Base-by-base conservation (phyloP, 306 rosid species). In the Lablab purpureus region DNA sequence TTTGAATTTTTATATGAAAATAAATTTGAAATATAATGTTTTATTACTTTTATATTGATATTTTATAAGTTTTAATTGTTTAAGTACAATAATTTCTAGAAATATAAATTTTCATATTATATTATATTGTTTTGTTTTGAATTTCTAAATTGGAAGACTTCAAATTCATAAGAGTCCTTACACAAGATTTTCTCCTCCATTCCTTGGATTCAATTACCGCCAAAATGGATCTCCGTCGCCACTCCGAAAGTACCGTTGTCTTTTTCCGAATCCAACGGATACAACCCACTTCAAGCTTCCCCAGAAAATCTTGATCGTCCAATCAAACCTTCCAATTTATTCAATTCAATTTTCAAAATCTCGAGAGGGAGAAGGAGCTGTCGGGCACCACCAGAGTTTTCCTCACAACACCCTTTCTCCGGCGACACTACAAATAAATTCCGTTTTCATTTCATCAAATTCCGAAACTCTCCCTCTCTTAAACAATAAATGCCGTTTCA, bases 291-390 rank as follows among this genome's bases (percentile, higher is more conserved):
- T 14, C 36, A 13, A 46, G 7, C 15, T 58, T 66, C 73, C 7
- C 18, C 18, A 7, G 0, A 17, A 15, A 67, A 83, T 90, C 84
- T 0, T 54, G 12, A 17, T 78, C 71, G 85, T 81, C 17, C 12
- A 77, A 69, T 4, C 1, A 36, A 73, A 56, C 3, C 11, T 45
- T 84, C 73, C 62, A 63, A 71, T 75, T 82, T 69, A 65, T 56
- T 73, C 83, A 81, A 85, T 90, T 82, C 81, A 86, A 84, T 86
- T 88, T 89, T 87, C 90, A 87, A 92, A 89, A 84, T 64, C 70
- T 81, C 70, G 76, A 81, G 85, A 25, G 85, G 72, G 80, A 72
- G 85, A 77, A 72, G 69, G 82, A 80, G 78, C 64, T 76, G 36
- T 70, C n/a, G n/a, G n/a, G n/a, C 85, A 77, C 75, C 60, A 46